Base-by-base conservation (phyloP, 371 early-diverging fungal species). In the Mucor racemosus region DNA sequence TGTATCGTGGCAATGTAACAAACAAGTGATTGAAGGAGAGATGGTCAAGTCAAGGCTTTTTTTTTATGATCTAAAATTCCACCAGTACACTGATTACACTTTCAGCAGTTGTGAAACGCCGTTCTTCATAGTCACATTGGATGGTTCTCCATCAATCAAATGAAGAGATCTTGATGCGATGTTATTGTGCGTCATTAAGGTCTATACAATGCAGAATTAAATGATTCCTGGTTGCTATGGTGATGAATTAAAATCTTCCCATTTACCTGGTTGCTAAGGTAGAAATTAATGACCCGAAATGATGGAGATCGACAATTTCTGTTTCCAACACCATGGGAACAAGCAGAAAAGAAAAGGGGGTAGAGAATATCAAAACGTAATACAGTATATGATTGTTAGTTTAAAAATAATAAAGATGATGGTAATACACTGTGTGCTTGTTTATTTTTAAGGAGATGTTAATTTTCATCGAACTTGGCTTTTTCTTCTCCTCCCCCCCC, bases 341-440 rank as follows among this genome's bases (percentile, higher is more conserved):
- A 19, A 13, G 3, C 26, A 21, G 0, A 53, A 53, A 31, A 53
- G 31, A 31, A 31, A 31, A 19, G 48, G 21, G 50, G 26, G 2
- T 19, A 26, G 21, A 10, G 21, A 10, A 50, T 50, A 11, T 50
- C 11, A 11, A 9, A 9, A 9, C 9, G 36, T 36, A 36, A 38
- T 38, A 5, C 4, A 3, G 5, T 38, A 26, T 46, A 19, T 19
- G 19, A 19, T 46, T 46, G 53, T 53, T 21, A 53, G 53, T 21
- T 53, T 53, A 53, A 53, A 53, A 53, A 53, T 53, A 26, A 26
- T 53, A 13, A 31, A 53, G 21, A 13, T 53, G 53, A 53, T 53
- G 53, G 53, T 53, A 31, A 53, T 53, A 53, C 53, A 53, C 53
- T 53, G 53, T 53, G 53, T 31, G 17, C 19, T 53, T 53, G 53